These are phyloP conservation scores for Candida ovalis DNA, from an alignment of 805 yeast species.

Conservation along the genomic window DNA sequence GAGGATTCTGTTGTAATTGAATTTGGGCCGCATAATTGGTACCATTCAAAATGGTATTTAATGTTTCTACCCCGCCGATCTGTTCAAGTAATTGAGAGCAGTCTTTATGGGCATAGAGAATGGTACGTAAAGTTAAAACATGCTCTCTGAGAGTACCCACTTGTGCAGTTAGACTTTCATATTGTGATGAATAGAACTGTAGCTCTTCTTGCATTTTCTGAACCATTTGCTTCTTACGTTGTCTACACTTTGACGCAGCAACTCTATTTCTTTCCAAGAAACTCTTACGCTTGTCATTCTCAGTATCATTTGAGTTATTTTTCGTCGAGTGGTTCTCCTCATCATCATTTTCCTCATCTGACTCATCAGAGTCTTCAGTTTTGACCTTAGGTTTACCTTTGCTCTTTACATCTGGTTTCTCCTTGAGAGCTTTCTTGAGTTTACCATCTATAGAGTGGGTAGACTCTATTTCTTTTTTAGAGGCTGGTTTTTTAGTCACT, in stretches of 20 bases:
- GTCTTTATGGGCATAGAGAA: constrained; percentile 48
- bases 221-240: constrained; percentile 85
- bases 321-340: constrained; percentile 2
- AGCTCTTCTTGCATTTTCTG: constrained; percentile 80
- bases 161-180: constrained; percentile 59
- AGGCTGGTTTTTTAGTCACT: not conserved
- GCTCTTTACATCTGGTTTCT: not conserved
- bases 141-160: constrained; percentile 58
- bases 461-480: not conserved
- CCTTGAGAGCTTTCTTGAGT: not conserved
- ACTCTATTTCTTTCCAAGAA: constrained; percentile 89
- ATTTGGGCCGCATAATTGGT: constrained; percentile 25
- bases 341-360: not conserved
- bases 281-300: constrained; percentile 69
- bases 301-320: constrained; percentile 3
- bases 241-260: constrained; percentile 97
- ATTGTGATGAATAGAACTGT: constrained; percentile 64
- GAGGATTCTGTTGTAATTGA: constrained; percentile 1
- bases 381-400: not conserved
- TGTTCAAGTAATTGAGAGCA: constrained; percentile 39
- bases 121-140: constrained; percentile 43
- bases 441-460: not conserved
- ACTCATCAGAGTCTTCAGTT: not conserved
- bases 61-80: constrained; percentile 44
- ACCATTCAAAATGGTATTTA: constrained; percentile 38